phyloP scores from a whole-genome alignment of 1,139 yeast genomes.

The Scheffersomyces illinoinensis region DNA sequence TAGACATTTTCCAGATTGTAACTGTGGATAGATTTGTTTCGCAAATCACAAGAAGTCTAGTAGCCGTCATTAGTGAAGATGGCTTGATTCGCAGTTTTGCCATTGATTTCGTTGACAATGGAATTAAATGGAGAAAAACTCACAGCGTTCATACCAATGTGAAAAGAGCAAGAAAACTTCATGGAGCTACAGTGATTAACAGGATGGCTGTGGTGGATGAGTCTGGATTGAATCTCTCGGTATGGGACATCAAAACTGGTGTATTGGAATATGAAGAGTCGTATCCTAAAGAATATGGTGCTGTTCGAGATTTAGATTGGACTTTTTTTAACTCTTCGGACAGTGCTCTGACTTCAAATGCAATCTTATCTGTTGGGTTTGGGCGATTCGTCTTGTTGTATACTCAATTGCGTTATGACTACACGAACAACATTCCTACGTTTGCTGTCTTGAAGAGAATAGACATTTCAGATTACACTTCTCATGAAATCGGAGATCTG shows the following conservation, averaged over 20 bases:
- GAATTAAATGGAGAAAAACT: constrained; percentile 49
- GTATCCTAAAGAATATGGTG: constrained; percentile 37
- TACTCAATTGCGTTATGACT: constrained; percentile 84
- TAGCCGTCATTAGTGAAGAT: constrained; percentile 55
- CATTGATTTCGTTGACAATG: constrained; percentile 12
- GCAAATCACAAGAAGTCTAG: constrained; percentile 48
- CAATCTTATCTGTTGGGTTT: constrained; percentile 81
- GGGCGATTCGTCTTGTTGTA: constrained; percentile 60
- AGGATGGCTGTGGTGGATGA: constrained; percentile 72
- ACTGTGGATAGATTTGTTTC: constrained; percentile 57
- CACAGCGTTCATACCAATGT: constrained; percentile 58
- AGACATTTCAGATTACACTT: constrained; percentile 68
- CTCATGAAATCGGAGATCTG: constrained; percentile 85
- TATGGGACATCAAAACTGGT: constrained; percentile 76
- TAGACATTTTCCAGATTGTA: constrained; percentile 48
- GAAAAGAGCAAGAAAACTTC: constrained; percentile 49
- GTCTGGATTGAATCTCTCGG: constrained; percentile 49
- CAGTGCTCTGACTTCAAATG: constrained; percentile 48
- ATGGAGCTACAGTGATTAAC: constrained; percentile 67
- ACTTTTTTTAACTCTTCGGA: constrained; percentile 55
- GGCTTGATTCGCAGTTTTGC: constrained; percentile 56
- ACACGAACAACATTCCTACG: constrained; percentile 76
- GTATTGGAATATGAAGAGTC: constrained; percentile 65
- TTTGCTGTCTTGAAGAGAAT: constrained; percentile 76
- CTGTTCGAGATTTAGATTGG: constrained; percentile 75